Conservation (phyloP, 1,284 basidiomycete genomes). For the Cutaneotrichosporon mucoides region DNA sequence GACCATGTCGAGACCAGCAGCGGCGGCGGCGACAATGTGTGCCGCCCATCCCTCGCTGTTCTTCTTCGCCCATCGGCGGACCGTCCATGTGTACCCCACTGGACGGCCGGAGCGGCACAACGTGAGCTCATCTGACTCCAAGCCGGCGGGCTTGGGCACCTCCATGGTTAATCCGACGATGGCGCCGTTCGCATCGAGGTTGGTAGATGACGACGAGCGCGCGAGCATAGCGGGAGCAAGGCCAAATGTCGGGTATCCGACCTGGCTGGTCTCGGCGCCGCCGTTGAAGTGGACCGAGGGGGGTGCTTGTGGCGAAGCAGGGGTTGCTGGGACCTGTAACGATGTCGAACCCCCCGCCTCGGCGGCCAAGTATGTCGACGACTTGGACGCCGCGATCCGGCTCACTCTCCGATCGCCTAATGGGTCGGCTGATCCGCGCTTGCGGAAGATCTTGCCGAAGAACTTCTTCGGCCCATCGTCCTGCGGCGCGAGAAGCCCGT, state of each 20-base stretch:
- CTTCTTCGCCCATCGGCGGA: slow-evolving; percentile 73
- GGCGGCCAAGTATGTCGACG: neutral
- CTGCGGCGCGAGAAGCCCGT: neutral
- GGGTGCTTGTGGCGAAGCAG: slow-evolving; percentile 4
- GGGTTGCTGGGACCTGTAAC: neutral
- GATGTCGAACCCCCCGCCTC: neutral
- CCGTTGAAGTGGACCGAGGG: slow-evolving; percentile 8
- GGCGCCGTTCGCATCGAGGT: slow-evolving; percentile 31
- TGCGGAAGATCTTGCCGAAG: slow-evolving; percentile 70
- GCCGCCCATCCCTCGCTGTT: slow-evolving; percentile 42
- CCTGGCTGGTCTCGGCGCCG: neutral
- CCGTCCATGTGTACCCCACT: slow-evolving; percentile 69
- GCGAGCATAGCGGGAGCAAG: slow-evolving; percentile 35
- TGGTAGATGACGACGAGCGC: slow-evolving; percentile 22
- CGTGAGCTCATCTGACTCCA: neutral
- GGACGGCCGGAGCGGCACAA: slow-evolving; percentile 32
- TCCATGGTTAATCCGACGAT: slow-evolving; percentile 29
- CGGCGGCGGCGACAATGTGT: slow-evolving; percentile 39
- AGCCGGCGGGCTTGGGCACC: neutral
- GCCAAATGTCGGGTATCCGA: slow-evolving; percentile 43
- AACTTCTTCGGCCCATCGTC: slow-evolving; percentile 56
- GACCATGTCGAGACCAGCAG: slow-evolving; percentile 38
- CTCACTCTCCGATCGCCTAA: neutral
- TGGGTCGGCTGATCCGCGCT: slow-evolving; percentile 27
- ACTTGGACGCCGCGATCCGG: slow-evolving; percentile 2